These are phyloP conservation scores for Fonsecaea multimorphosa DNA, from an alignment of 2,329 filamentous ascomycete genomes.

Conservation along the genomic window DNA sequence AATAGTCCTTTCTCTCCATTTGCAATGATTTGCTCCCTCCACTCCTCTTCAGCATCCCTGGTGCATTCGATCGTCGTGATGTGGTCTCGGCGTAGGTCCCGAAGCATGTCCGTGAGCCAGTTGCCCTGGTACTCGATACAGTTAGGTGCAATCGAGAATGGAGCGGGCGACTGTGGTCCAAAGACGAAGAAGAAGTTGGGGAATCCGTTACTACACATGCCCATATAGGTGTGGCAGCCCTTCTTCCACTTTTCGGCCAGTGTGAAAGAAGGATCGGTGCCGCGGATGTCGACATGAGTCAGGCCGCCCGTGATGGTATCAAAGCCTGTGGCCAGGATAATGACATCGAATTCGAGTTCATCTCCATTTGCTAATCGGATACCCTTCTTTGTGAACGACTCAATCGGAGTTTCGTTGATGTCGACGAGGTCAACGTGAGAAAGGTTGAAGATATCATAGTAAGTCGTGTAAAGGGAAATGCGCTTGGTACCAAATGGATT, in stretches of 20 bases:
- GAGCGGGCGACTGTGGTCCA: slow-evolving; percentile 61
- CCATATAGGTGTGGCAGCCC: slow-evolving; percentile 48
- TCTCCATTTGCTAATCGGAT: slow-evolving; percentile 50
- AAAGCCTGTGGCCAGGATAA: too few species aligned
- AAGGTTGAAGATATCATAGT: slow-evolving; percentile 58
- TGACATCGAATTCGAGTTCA: slow-evolving; percentile 48
- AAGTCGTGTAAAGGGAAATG: slow-evolving; percentile 55
- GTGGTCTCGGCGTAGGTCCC: background rate
- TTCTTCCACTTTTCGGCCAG: slow-evolving; percentile 42
- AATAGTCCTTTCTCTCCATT: slow-evolving; percentile 47
- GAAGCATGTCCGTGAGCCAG: slow-evolving; percentile 47
- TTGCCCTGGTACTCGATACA: slow-evolving; percentile 61
- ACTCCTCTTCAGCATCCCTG: slow-evolving; percentile 53
- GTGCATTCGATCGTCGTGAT: slow-evolving; percentile 48
- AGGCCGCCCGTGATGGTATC: slow-evolving; percentile 51
- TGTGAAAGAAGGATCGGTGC: slow-evolving; percentile 39
- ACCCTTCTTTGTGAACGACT: slow-evolving; percentile 48
- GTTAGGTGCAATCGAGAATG: slow-evolving; percentile 51
- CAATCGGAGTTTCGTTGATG: slow-evolving; percentile 52
- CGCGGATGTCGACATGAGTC: slow-evolving; percentile 48
- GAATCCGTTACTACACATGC: slow-evolving; percentile 48
- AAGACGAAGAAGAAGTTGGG: slow-evolving; percentile 60
- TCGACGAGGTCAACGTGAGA: slow-evolving; percentile 56
- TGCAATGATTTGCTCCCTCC: slow-evolving; percentile 56
- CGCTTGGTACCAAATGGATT: slow-evolving; percentile 63